Conservation (phyloP, 176 grass and related monocot genomes). For the Rhynchospora breviuscula region DNA sequence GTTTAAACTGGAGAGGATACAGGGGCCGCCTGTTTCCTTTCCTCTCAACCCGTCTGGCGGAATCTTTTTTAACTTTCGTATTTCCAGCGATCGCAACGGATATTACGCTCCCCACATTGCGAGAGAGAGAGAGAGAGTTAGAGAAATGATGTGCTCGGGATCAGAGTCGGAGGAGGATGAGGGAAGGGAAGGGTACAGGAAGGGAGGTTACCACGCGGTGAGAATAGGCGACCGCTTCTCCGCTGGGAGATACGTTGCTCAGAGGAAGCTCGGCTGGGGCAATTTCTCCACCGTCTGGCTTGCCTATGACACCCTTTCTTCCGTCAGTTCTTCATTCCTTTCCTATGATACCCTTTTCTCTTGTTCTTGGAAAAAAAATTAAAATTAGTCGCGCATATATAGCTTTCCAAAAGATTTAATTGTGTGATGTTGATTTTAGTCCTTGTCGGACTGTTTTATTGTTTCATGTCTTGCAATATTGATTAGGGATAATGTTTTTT, state of each 20-base stretch:
- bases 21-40: neutral
- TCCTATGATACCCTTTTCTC: neutral
- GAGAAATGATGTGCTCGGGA: constrained; percentile 27
- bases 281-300: constrained; percentile 99
- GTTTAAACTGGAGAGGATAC: neutral
- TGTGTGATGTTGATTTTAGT: neutral
- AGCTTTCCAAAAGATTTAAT: neutral
- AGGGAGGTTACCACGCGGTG: constrained; percentile 86
- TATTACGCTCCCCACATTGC: neutral
- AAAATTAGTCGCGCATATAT: too few species aligned
- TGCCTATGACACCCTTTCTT: constrained; percentile 73
- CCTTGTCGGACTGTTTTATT: neutral
- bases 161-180: constrained; percentile 74
- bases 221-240: constrained; percentile 73
- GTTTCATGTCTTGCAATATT: too few species aligned
- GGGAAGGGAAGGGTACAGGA: constrained; percentile 72
- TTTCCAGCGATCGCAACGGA: constrained; percentile 2
- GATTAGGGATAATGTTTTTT: neutral
- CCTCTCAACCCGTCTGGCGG: neutral
- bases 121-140: neutral
- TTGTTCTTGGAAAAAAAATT: too few species aligned
- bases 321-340: constrained; percentile 28
- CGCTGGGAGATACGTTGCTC: constrained; percentile 68
- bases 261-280: constrained; percentile 93
- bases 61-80: constrained; percentile 13